Evolutionary conservation across 176 grass and related monocot genomes (phyloP).

Genomic region (Aegilops sharonensis): DNA sequence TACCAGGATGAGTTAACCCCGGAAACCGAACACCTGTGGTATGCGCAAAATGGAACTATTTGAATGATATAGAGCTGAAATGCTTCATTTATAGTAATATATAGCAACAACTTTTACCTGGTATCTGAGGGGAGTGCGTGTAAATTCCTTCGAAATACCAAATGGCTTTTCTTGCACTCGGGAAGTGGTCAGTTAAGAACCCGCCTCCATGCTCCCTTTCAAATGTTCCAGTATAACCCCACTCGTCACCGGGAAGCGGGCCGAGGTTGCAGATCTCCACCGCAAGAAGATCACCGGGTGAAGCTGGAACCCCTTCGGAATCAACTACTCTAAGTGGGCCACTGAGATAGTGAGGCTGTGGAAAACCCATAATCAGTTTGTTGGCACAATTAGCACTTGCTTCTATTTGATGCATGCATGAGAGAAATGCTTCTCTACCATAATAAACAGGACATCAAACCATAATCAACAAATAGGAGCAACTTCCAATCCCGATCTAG

Average conservation of each 20-base stretch:
- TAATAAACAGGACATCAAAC: not conserved
- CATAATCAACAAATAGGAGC: too few species aligned
- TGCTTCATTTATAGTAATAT: not conserved
- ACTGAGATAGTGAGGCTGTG: conserved; percentile 82
- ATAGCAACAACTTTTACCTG: conserved; percentile 35
- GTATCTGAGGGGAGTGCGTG: conserved; percentile 83
- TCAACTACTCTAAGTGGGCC: conserved; percentile 81
- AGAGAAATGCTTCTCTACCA: not conserved
- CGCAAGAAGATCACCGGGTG: conserved; percentile 80
- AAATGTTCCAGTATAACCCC: conserved; percentile 89
- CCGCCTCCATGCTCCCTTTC: conserved; percentile 89
- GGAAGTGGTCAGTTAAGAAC: conserved; percentile 90
- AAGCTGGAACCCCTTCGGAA: conserved; percentile 69
- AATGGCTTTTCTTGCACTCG: conserved; percentile 78
- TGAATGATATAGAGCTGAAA: not conserved
- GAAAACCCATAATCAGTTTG: conserved; percentile 18
- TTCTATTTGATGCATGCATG: not conserved
- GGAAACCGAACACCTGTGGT: conserved; percentile 83
- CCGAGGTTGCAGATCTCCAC: conserved; percentile 91
- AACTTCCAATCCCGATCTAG: too few species aligned
- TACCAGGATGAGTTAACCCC: conserved; percentile 82
- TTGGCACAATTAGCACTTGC: not conserved
- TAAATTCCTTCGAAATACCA: conserved; percentile 99
- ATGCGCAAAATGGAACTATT: not conserved
- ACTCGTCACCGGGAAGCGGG: conserved; percentile 81